Conservation (phyloP, 2,329 filamentous ascomycete species). For the Fusarium sp. region DNA sequence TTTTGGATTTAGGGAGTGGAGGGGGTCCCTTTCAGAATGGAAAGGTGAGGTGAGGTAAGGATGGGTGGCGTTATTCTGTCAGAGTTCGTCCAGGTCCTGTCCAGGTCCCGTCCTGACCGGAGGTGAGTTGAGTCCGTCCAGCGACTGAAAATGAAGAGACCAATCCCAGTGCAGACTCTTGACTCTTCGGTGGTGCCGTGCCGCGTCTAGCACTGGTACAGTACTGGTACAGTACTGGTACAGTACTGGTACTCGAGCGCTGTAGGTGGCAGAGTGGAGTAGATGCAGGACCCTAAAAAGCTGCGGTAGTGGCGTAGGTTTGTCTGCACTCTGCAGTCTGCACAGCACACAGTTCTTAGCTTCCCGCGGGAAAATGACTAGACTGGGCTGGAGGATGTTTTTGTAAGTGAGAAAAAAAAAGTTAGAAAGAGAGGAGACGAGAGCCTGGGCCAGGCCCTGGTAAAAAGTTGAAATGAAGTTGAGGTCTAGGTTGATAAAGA, state of each 20-base stretch:
- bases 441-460: slow-evolving; percentile 18
- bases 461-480: slow-evolving; percentile 26
- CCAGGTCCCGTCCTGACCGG: slow-evolving; percentile 12
- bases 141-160: not conserved
- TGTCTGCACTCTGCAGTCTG: slow-evolving; percentile 9
- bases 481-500: slow-evolving; percentile 24
- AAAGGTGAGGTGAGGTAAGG: not conserved
- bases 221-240: not conserved
- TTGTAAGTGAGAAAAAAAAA: slow-evolving; percentile 6
- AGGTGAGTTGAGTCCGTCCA: slow-evolving; percentile 14
- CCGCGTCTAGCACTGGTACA: slow-evolving; percentile 13
- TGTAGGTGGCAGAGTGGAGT: slow-evolving; percentile 23
- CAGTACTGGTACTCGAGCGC: not conserved
- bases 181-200: slow-evolving; percentile 35
- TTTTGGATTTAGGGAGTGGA: slow-evolving; percentile 16
- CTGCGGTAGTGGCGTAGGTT: slow-evolving; percentile 28
- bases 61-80: slow-evolving; percentile 32
- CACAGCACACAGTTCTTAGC: slow-evolving; percentile 22
- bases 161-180: slow-evolving; percentile 24
- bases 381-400: slow-evolving; percentile 8
- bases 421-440: not conserved
- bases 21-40: slow-evolving; percentile 3
- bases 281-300: slow-evolving; percentile 39
- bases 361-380: slow-evolving; percentile 23
- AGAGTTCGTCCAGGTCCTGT: slow-evolving; percentile 18